Base-by-base conservation (phyloP, 768 basidiomycete species). In the Hebeloma cylindrosporum region DNA sequence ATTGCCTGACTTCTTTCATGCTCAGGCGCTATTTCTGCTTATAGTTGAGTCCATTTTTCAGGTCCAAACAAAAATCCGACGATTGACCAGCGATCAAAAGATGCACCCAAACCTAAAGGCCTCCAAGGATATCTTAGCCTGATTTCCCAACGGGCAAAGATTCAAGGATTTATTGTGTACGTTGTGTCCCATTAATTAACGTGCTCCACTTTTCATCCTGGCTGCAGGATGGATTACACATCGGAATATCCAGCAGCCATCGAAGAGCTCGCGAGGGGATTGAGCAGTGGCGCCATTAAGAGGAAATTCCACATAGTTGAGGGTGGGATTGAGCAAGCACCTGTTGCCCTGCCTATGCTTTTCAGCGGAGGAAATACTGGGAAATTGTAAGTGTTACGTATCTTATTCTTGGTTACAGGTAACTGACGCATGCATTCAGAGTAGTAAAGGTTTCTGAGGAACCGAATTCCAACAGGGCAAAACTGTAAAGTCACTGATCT, bases 131-230 rank as follows among this genome's bases (percentile, higher is more conserved):
- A 90, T 58, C 51, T 75, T 26, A 80, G 71, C 44, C 67, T 96
- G 43, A 93, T 96, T 52, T 58, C 76, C 0, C 83, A 86, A 59
- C 78, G 92, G 31, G 90, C 88, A 11, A 85, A 72, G 29, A 80
- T 97, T 1, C 72, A 88, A 58, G 94, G 94, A 6, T 96, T 93
- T 67, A 71, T 94, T 54, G 77, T 90, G 83, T 87, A 58, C 36
- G 80, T 60, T 9, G 21, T 25, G 11, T 26, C 21, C 9, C 30
- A 45, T 23, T 28, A 8, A 17, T 21, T 13, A 35, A 40, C 18
- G 23, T 10, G 16, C 26, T 28, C 6, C 32, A 49, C 18, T 35
- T 34, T 4, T 32, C 21, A 28, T 21, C 32, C 14, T 31, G 14
- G 17, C 39, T n/a, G 1, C 48, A 89, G 89, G 7, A 74, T 90